These are phyloP conservation scores for Blastomyces percursus DNA, from an alignment of 2,329 filamentous ascomycete species.

Conservation along the genomic window DNA sequence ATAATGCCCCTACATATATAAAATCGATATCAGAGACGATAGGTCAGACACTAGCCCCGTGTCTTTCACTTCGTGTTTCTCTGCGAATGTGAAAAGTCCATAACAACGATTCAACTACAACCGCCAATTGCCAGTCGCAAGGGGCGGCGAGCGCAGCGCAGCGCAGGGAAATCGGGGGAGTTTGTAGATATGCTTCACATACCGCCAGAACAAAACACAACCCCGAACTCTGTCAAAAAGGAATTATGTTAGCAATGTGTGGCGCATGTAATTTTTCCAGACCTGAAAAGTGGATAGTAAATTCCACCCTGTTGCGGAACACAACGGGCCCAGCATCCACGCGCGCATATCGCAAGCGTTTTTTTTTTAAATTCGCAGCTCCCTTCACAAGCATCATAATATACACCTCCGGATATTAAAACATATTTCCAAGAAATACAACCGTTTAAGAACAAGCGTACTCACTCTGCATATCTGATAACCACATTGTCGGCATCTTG, in stretches of 20 bases:
- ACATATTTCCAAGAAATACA: not conserved
- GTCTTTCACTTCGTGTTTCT: not conserved
- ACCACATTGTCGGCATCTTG: constrained; percentile 83
- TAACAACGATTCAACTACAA: not conserved
- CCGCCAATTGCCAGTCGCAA: not conserved
- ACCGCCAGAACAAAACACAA: constrained; percentile 97
- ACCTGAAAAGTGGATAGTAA: no score
- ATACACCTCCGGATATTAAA: no score
- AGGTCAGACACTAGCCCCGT: not conserved
- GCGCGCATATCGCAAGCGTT: no score
- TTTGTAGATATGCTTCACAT: constrained; percentile 37
- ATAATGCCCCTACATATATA: constrained; percentile 62
- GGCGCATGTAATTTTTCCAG: not conserved
- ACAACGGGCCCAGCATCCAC: no score
- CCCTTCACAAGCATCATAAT: no score
- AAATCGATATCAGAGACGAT: not conserved
- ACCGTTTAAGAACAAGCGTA: constrained; percentile 14
- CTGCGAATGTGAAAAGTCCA: not conserved
- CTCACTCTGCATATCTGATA: constrained; percentile 90
- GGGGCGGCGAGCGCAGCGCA: not conserved
- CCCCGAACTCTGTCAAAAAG: constrained; percentile 65
- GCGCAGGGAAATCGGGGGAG: not conserved
- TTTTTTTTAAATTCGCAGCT: no score
- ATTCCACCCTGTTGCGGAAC: no score
- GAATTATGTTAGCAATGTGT: constrained; percentile 12